phyloP scores from a whole-genome alignment of 768 basidiomycete species.

The Auricularia cornea region DNA sequence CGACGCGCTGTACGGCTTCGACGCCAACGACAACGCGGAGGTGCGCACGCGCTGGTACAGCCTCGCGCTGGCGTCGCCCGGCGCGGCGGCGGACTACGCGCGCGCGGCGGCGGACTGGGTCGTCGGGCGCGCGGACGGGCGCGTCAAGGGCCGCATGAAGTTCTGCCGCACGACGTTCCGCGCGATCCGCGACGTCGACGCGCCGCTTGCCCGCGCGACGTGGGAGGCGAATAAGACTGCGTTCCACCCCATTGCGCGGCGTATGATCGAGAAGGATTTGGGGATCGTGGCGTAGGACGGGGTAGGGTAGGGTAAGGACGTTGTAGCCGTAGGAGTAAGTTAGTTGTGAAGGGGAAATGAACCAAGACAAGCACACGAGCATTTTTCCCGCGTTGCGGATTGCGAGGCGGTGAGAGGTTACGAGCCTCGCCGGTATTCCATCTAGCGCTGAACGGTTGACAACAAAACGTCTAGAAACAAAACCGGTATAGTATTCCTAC shows the following conservation, averaged over 20 bases:
- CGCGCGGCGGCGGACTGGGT: slow-evolving; percentile 57
- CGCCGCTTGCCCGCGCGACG: slow-evolving; percentile 39
- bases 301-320: too few relatives aligned
- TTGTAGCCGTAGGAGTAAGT: too few relatives aligned
- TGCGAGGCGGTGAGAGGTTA: too few relatives aligned
- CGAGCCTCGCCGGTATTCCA: too few relatives aligned
- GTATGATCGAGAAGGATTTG: slow-evolving; percentile 52
- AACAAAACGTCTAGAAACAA: too few relatives aligned
- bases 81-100: slow-evolving; percentile 42
- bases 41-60: slow-evolving; percentile 73
- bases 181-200: slow-evolving; percentile 45
- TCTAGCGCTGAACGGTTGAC: too few relatives aligned
- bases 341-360: too few relatives aligned
- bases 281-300: neutral
- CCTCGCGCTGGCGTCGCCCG: slow-evolving; percentile 48
- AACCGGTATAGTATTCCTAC: neutral
- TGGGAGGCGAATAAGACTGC: slow-evolving; percentile 40
- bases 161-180: slow-evolving; percentile 66
- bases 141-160: slow-evolving; percentile 73
- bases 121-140: slow-evolving; percentile 38
- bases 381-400: too few relatives aligned
- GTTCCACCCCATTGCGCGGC: slow-evolving; percentile 74
- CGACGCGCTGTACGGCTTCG: slow-evolving; percentile 41
- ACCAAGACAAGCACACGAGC: too few relatives aligned
- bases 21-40: slow-evolving; percentile 62